These are phyloP conservation scores for Metschnikowia koreensis DNA, from an alignment of 805 yeast genomes.

Conservation along the genomic window DNA sequence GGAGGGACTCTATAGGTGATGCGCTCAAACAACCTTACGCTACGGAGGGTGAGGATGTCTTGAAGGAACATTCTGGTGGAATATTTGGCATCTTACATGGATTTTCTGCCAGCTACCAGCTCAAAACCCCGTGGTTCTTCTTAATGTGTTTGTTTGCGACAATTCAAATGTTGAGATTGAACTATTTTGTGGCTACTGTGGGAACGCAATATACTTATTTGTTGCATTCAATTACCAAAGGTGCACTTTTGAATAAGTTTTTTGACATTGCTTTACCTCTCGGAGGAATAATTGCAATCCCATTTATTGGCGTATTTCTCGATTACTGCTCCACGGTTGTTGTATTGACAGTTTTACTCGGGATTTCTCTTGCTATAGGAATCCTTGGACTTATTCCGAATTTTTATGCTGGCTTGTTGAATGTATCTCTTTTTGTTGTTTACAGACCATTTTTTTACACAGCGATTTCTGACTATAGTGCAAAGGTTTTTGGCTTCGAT, in stretches of 20 bases:
- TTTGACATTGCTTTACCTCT: conserved; percentile 56
- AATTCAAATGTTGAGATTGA: conserved; percentile 55
- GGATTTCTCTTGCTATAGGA: conserved; percentile 46
- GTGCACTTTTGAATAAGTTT: conserved; percentile 43
- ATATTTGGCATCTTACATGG: conserved; percentile 57
- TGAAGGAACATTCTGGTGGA: conserved; percentile 40
- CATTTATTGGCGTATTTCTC: conserved; percentile 51
- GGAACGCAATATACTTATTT: conserved; percentile 53
- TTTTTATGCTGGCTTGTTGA: conserved; percentile 41
- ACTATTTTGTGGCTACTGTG: conserved; percentile 59
- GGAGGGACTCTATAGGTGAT: conserved; percentile 57
- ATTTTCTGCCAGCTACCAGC: conserved; percentile 46
- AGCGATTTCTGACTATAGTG: conserved; percentile 55
- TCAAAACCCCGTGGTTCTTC: conserved; percentile 52
- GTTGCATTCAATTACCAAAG: conserved; percentile 36
- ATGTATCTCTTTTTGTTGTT: conserved; percentile 48
- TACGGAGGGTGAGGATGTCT: conserved; percentile 45
- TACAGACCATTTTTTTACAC: conserved; percentile 61
- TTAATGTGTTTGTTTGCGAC: conserved; percentile 51
- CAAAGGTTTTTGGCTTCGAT: conserved; percentile 62
- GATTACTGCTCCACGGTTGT: conserved; percentile 48
- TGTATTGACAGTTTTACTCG: conserved; percentile 41
- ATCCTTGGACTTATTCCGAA: conserved; percentile 46
- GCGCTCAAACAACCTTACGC: conserved; percentile 54
- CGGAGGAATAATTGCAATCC: conserved; percentile 55